Evolutionary conservation across 2,329 filamentous ascomycete species (phyloP).

Genomic region (Mycosphaerella arachidis): DNA sequence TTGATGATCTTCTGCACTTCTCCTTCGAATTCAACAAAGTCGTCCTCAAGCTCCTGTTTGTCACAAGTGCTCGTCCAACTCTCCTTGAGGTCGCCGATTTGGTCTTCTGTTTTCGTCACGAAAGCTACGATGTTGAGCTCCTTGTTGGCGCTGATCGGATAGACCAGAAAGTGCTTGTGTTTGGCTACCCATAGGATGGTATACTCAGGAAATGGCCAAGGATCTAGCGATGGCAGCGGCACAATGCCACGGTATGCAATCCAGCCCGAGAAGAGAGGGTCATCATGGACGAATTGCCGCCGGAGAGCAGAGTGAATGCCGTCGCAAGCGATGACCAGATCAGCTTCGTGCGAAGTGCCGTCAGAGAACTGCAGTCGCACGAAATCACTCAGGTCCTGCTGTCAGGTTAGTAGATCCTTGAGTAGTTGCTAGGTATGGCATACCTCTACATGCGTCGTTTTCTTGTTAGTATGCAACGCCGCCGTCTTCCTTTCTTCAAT

Average conservation of each 20-base stretch:
- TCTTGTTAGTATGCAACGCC: constrained; percentile 23
- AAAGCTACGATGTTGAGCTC: constrained; percentile 38
- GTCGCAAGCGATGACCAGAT: constrained; percentile 21
- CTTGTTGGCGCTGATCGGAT: constrained; percentile 35
- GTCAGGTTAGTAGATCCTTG: constrained; percentile 4
- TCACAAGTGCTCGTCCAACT: constrained; percentile 34
- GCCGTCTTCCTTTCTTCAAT: constrained; percentile 23
- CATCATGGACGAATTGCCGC: constrained; percentile 45
- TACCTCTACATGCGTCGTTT: background rate
- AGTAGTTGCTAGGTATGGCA: constrained; percentile 21
- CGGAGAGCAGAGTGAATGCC: constrained; percentile 23
- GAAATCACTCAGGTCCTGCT: constrained; percentile 23
- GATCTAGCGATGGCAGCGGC: constrained; percentile 9
- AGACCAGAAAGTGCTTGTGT: constrained; percentile 37
- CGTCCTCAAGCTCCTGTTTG: constrained; percentile 23
- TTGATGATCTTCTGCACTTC: constrained; percentile 23
- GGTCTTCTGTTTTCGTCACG: constrained; percentile 30
- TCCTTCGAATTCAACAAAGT: constrained; percentile 16
- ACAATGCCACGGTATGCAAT: constrained; percentile 38
- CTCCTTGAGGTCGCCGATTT: constrained; percentile 33
- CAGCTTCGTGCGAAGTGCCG: constrained; percentile 11
- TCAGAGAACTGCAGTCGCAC: constrained; percentile 21
- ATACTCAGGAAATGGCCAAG: constrained; percentile 22
- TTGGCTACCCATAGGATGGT: constrained; percentile 32
- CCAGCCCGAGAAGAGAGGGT: constrained; percentile 51